Conservation (phyloP, 2,329 filamentous ascomycete species). For the Fusarium buharicum region DNA sequence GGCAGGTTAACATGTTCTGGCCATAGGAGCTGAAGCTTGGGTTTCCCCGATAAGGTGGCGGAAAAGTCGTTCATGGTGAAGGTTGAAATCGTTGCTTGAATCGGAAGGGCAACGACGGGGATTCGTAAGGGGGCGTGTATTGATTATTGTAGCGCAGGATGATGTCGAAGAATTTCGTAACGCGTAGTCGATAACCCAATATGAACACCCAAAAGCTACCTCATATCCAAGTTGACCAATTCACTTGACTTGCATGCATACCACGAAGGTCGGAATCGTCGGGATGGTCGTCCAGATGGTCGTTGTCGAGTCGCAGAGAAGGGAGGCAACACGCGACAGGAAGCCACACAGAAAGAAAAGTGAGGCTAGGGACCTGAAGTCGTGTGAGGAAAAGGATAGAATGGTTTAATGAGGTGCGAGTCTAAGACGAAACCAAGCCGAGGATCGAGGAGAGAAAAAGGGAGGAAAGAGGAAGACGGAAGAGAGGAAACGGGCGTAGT, state of each 20-base stretch:
- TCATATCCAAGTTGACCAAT: slow-evolving; percentile 49
- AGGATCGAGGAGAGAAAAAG: slow-evolving; percentile 35
- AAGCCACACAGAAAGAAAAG: slow-evolving; percentile 35
- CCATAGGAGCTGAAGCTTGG: slow-evolving; percentile 54
- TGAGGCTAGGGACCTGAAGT: slow-evolving; percentile 30
- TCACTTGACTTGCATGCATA: slow-evolving; percentile 38
- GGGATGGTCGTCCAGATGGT: slow-evolving; percentile 35
- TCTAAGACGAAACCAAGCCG: slow-evolving; percentile 38
- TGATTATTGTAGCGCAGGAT: slow-evolving; percentile 19
- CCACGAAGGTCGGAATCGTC: slow-evolving; percentile 33
- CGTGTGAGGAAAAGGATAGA: slow-evolving; percentile 23
- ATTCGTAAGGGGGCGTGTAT: slow-evolving; percentile 10
- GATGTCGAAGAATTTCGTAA: slow-evolving; percentile 31
- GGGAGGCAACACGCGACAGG: slow-evolving; percentile 44
- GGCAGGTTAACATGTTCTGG: slow-evolving; percentile 56
- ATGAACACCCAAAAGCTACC: slow-evolving; percentile 52
- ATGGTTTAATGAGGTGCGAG: slow-evolving; percentile 35
- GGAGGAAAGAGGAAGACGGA: slow-evolving; percentile 30
- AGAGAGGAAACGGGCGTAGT: slow-evolving; percentile 40
- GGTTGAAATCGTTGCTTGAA: slow-evolving; percentile 18
- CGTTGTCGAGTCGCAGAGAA: slow-evolving; percentile 40
- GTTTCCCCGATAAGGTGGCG: slow-evolving; percentile 53
- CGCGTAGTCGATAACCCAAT: slow-evolving; percentile 41
- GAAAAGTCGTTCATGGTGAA: slow-evolving; percentile 54
- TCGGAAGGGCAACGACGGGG: slow-evolving; percentile 13